phyloP scores from a whole-genome alignment of 2,329 filamentous ascomycete genomes.

The Pseudonectria buxi region DNA sequence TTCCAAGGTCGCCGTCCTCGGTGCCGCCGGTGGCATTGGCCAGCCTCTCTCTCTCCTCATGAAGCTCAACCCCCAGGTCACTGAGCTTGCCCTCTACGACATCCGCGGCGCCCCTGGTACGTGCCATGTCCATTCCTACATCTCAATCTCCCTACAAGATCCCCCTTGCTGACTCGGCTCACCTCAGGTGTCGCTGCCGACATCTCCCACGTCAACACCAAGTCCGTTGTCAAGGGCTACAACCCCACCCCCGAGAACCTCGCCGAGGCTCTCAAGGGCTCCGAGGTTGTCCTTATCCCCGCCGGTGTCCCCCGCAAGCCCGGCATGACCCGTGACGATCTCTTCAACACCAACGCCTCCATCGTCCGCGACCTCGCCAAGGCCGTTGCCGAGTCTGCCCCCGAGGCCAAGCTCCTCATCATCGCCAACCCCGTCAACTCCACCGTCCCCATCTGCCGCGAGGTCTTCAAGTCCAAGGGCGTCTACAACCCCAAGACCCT shows the following conservation, averaged over 20 bases:
- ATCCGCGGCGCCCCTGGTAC: slow-evolving; percentile 88
- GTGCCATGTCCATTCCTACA: slow-evolving; percentile 26
- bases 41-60: slow-evolving; percentile 95
- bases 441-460: slow-evolving; percentile 93
- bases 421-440: slow-evolving; percentile 99
- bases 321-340: slow-evolving; percentile 98
- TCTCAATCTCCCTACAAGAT: background rate
- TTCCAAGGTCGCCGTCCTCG: slow-evolving; percentile 96
- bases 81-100: slow-evolving; percentile 94
- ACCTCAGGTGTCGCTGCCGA: slow-evolving; percentile 87
- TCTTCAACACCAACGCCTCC: slow-evolving; percentile 99
- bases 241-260: slow-evolving; percentile 71
- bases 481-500: slow-evolving; percentile 99
- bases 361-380: slow-evolving; percentile 98
- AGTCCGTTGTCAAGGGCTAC: slow-evolving; percentile 88
- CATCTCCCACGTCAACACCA: slow-evolving; percentile 98
- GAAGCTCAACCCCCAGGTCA: slow-evolving; percentile 96
- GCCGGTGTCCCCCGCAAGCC: slow-evolving; percentile 98
- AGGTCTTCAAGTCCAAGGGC: slow-evolving; percentile 90
- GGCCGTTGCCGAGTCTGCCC: slow-evolving; percentile 79
- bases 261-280: slow-evolving; percentile 69
- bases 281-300: slow-evolving; percentile 94
- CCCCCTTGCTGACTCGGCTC: slow-evolving; percentile 14
- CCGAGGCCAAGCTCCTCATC: slow-evolving; percentile 91
- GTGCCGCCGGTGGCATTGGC: slow-evolving; percentile 95